Base-by-base conservation (phyloP, 2,329 filamentous ascomycete genomes). In the Akanthomyces muscarius region DNA sequence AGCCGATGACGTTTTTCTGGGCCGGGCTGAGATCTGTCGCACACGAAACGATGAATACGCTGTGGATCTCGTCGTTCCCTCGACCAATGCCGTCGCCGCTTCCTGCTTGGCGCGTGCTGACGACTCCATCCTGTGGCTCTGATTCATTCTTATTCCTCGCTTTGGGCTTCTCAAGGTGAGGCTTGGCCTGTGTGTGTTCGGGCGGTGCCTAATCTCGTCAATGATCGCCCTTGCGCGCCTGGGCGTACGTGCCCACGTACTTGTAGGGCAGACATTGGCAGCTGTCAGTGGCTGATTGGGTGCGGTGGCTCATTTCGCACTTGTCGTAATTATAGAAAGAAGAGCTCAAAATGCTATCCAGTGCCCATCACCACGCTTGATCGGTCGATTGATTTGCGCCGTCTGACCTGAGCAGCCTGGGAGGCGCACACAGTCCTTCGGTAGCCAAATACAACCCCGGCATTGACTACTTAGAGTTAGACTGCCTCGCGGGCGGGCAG, bases 1-100 rank as follows among this genome's bases (percentile, higher is more conserved):
- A 28, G 13, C 14, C 28, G 3, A 25, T 52, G 47, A 60, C 51
- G 59, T 54, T 54, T 54, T 33, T 38, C 42, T 48, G 50, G 59
- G 42, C 14, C 50, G 11, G 59, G 59, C 50, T 61, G 59, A 61
- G 59, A 61, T 61, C 42, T 47, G 10, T 25, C 21, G 23, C 14
- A 30, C 21, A 16, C 28, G 28, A n/a, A 30, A n/a, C 51, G 51
- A 53, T 36, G 58, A 28, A 53, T 47, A 61, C 56, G 56, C 25
- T 23, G 28, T 18, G 11, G 10, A 14, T 21, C 16, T 33, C 16
- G 16, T n/a, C 6, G 33, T 47, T 47, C 28, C 21, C 16, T 14
- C 14, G 7, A 10, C 45, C 47, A 50, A 51, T 50, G 5, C 21
- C 38, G 8, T 45, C 7, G 6, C 8, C 11, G 10, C 21, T 10